Base-by-base conservation (phyloP, 1,139 yeast species). In the Debaryomycetaceae sp. region DNA sequence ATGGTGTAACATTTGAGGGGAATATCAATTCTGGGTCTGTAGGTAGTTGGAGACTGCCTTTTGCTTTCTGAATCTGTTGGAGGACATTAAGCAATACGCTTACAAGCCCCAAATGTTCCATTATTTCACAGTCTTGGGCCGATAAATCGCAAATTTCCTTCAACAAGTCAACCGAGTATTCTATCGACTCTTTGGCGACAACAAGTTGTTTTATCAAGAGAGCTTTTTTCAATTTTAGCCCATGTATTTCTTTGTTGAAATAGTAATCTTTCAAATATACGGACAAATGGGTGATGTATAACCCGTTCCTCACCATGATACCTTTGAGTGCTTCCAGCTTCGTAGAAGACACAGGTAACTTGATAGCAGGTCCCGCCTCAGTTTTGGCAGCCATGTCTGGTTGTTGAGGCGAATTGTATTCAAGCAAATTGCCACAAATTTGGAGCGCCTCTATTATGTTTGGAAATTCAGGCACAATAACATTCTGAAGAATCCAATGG, bases 271-370 rank as follows among this genome's bases (percentile, higher is more conserved):
- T 56, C 23, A 70, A 47, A 2, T 46, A 42, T n/a, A 63, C 59
- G 23, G 54, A 49, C 49, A 74, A 49, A 39, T 67, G 63, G 24
- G 70, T 68, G 14, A 74, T 54, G 43, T 62, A 63, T 0, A 69
- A 66, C 0, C 78, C 78, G 48, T 74, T 77, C 37, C 79, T 56
- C 4, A 67, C 68, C 6, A 73, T 51, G 6, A 72, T 66, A 0
- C 79, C 79, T 45, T 73, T 72, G 22, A 74, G 49, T 6, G 60
- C 57, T 44, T 73, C 78, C 66, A 64, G 69, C 45, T 69, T 69
- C 30, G 63, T 59, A 20, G 70, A 60, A 1, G 73, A 62, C 8
- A 73, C 60, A 1, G 79, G 75, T 17, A 74, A 56, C 46, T 70
- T 74, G 31, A 72, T 59, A 1, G 73, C 49, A 0, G 75, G 75